Evolutionary conservation across 805 yeast species (phyloP), one percentile per base, ranked within the genome.

Genomic region (Candida vartiovaarae): DNA sequence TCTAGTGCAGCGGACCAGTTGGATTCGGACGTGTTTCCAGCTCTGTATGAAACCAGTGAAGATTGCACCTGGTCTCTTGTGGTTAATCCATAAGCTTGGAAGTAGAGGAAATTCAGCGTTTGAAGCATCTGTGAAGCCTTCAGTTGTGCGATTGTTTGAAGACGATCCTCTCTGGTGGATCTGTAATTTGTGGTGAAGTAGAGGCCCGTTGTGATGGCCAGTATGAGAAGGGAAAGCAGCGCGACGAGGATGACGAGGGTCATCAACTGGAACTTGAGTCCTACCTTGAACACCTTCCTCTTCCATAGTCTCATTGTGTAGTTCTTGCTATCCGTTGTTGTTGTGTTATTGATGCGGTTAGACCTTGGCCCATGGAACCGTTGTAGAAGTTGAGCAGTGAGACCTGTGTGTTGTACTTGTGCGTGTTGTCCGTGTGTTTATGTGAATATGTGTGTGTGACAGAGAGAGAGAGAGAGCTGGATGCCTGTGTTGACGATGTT

Each of bases 91-190:
- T 73, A 72, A 3, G 81, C 74, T 61, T 87, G 95, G 56, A 81
- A 84, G 59, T 78, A 82, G 27, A 77, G 66, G 47, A 70, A 74
- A 46, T 75, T 75, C 45, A 85, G 65, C 34, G 78, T 74, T 62
- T 87, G 96, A 43, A 72, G 74, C 23, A 88, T 68, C 61, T 89
- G 96, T 0, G 90, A 75, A 0, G 91, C 78, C 61, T 87, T 88
- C 44, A 89, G 67, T 60, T 84, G 84, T 2, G 95, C 84, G 23
- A 88, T 84, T 36, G 86, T 86, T 53, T 76, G 76, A 26, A 89
- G 66, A 44, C 89, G 74, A 48, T 85, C 89, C 1, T 81, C 77
- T 54, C 95, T 70, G 36, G 84, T 62, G 38, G 72, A 63, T 29
- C 78, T 73, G 46, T 82, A 76, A 49, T 78, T 82, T 23, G 68